phyloP scores from a whole-genome alignment of 371 early-diverging fungal genomes.

The Mucor ambiguus region DNA sequence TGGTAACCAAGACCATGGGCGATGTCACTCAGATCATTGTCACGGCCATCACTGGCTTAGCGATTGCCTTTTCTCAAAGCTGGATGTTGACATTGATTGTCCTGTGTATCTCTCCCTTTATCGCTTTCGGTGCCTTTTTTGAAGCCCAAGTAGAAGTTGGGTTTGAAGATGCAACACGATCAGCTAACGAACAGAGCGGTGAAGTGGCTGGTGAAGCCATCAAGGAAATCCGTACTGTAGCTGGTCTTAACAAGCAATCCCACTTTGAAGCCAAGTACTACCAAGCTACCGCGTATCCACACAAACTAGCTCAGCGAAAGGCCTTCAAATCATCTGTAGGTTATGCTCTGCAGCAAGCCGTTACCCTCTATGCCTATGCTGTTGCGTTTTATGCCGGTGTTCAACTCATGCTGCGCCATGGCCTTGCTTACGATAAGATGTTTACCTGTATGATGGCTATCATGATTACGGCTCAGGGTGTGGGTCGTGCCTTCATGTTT shows the following conservation, averaged over 20 bases:
- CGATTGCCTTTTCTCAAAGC: conserved; percentile 51
- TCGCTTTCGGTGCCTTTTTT: conserved; percentile 47
- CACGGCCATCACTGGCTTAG: conserved; percentile 46
- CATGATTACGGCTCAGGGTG: conserved; percentile 73
- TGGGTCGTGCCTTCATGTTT: conserved; percentile 62
- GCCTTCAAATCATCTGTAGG: conserved; percentile 64
- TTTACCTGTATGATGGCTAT: conserved; percentile 74
- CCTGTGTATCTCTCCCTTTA: conserved; percentile 55
- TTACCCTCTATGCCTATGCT: conserved; percentile 66
- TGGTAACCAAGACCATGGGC: conserved; percentile 71
- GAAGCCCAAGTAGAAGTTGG: conserved; percentile 51
- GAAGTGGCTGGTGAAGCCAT: conserved; percentile 87
- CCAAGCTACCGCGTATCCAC: conserved; percentile 64
- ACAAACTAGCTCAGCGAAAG: conserved; percentile 59
- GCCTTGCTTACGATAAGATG: conserved; percentile 44
- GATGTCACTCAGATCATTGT: conserved; percentile 59
- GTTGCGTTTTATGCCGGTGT: conserved; percentile 64
- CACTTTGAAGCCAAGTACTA: conserved; percentile 64
- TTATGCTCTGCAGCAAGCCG: conserved; percentile 69
- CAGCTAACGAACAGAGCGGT: conserved; percentile 71
- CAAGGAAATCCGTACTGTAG: conserved; percentile 88
- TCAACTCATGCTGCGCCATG: conserved; percentile 43
- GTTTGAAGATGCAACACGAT: conserved; percentile 61
- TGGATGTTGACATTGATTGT: conserved; percentile 68
- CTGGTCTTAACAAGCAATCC: conserved; percentile 78